A percentile compares a stretch with the other conserved stretches of the same genome.
Conservation (phyloP, 306 rosid species). For the Herpetospermum pedunculosum region DNA sequence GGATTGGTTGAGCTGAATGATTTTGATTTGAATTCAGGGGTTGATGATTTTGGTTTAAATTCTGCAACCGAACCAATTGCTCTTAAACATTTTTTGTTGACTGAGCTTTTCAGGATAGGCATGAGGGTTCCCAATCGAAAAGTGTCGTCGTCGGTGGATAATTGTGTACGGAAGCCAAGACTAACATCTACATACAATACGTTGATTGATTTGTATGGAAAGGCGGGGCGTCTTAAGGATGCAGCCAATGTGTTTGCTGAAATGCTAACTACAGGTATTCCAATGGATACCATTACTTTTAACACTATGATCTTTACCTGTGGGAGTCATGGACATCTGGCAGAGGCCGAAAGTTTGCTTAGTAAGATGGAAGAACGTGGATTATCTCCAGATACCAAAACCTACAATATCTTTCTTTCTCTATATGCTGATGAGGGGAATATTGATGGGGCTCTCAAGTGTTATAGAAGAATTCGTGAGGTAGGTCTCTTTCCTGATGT, state of each 20-base stretch:
- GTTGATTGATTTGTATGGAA: slow-evolving; percentile 79
- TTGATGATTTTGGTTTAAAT: slow-evolving; percentile 23
- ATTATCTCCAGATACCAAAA: slow-evolving; percentile 63
- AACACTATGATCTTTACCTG: slow-evolving; percentile 75
- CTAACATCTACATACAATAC: slow-evolving; percentile 64
- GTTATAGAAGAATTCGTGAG: slow-evolving; percentile 53
- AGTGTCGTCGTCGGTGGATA: slow-evolving; percentile 13
- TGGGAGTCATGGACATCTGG: slow-evolving; percentile 71
- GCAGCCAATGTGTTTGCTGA: slow-evolving; percentile 71
- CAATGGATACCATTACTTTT: slow-evolving; percentile 65
- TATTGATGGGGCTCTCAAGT: slow-evolving; percentile 46
- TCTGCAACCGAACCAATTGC: slow-evolving; percentile 25
- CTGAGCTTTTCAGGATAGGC: slow-evolving; percentile 84
- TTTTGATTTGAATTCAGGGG: slow-evolving; percentile 44
- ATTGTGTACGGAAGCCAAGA: slow-evolving; percentile 29
- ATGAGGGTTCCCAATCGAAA: slow-evolving; percentile 32
- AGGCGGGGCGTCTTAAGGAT: slow-evolving; percentile 68
- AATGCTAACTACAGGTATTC: slow-evolving; percentile 75
- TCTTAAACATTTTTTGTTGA: slow-evolving; percentile 73
- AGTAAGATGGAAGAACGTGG: slow-evolving; percentile 73
- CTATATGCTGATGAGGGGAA: slow-evolving; percentile 60
- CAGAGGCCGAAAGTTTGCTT: slow-evolving; percentile 74
- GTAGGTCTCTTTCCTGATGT: slow-evolving; percentile 61
- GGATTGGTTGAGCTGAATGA: slow-evolving; percentile 62
- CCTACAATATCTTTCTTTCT: slow-evolving; percentile 66